A percentile compares a stretch with the other conserved stretches of the same genome.
Conservation (phyloP, 805 yeast genomes). For the Wickerhamomyces silvicola region DNA sequence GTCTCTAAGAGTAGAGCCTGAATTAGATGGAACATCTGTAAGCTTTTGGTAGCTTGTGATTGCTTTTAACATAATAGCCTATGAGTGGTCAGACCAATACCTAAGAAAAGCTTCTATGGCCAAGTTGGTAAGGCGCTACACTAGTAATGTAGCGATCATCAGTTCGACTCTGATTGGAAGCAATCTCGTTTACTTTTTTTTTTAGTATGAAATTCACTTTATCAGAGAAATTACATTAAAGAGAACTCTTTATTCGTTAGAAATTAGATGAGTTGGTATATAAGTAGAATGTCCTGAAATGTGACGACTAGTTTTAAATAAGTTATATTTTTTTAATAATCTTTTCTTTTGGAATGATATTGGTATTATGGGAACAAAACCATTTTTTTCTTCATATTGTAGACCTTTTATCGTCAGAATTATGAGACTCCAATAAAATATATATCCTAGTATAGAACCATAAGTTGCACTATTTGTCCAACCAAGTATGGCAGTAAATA, state of each 20-base stretch:
- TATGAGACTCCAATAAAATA: slow-evolving; percentile 57
- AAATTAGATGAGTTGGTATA: slow-evolving; percentile 2
- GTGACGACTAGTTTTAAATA: slow-evolving; percentile 11
- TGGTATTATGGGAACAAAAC: slow-evolving; percentile 58
- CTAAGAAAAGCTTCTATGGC: slow-evolving; percentile 39
- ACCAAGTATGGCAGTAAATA: slow-evolving; percentile 80
- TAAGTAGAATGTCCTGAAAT: slow-evolving; percentile 9
- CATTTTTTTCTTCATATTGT: slow-evolving; percentile 47
- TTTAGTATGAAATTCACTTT: too few relatives aligned
- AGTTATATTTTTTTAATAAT: slow-evolving; percentile 31
- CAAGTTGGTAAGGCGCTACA: slow-evolving; percentile 77
- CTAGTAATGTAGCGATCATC: slow-evolving; percentile 81
- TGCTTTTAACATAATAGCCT: too few relatives aligned
- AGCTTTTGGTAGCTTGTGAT: too few relatives aligned
- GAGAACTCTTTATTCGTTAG: too few relatives aligned
- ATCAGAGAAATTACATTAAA: too few relatives aligned
- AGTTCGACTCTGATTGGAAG: slow-evolving; percentile 70
- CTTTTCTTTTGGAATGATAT: slow-evolving; percentile 50
- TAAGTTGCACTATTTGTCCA: slow-evolving; percentile 95
- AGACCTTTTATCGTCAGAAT: slow-evolving; percentile 39
- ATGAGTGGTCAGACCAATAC: too few relatives aligned
- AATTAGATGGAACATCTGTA: too few relatives aligned
- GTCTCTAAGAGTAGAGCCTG: too few relatives aligned
- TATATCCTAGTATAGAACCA: slow-evolving; percentile 74
- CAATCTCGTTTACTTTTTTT: too few relatives aligned